These are phyloP conservation scores for Cercospora sp. DNA, from an alignment of 2,329 filamentous ascomycete genomes.

Conservation along the genomic window DNA sequence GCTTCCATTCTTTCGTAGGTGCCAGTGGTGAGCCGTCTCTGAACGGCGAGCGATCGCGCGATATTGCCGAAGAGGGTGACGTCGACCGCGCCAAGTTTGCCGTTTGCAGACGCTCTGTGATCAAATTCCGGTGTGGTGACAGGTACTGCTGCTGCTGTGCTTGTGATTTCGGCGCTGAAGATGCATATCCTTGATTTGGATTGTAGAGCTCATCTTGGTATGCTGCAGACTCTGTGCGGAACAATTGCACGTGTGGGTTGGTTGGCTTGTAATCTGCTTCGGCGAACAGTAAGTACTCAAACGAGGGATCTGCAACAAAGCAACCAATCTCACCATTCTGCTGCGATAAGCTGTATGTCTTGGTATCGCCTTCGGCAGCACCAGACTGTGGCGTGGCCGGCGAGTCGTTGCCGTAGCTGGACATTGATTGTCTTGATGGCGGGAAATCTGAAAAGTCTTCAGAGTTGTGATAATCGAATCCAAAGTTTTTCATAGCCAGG, in stretches of 20 bases:
- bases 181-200: slow-evolving; percentile 61
- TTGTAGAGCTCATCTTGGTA: slow-evolving; percentile 85
- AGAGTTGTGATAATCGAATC: slow-evolving; percentile 54
- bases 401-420: slow-evolving; percentile 61
- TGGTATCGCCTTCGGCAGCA: slow-evolving; percentile 57
- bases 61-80: slow-evolving; percentile 54
- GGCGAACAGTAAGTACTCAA: slow-evolving; percentile 67
- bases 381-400: slow-evolving; percentile 59
- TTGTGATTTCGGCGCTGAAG: slow-evolving; percentile 52
- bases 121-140: slow-evolving; percentile 59
- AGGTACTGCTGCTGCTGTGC: slow-evolving; percentile 35
- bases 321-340: slow-evolving; percentile 54
- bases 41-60: slow-evolving; percentile 78
- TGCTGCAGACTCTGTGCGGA: slow-evolving; percentile 78
- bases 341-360: slow-evolving; percentile 52
- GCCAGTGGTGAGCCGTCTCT: slow-evolving; percentile 60
- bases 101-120: slow-evolving; percentile 74
- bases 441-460: slow-evolving; percentile 57
- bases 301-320: slow-evolving; percentile 38
- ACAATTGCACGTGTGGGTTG: slow-evolving; percentile 69
- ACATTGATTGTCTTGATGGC: slow-evolving; percentile 60
- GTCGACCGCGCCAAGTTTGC: slow-evolving; percentile 69
- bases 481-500: slow-evolving; percentile 60
- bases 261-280: slow-evolving; percentile 52
- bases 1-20: slow-evolving; percentile 49